phyloP scores from a whole-genome alignment of 2,329 filamentous ascomycete species.

The Aphanocladium album region DNA sequence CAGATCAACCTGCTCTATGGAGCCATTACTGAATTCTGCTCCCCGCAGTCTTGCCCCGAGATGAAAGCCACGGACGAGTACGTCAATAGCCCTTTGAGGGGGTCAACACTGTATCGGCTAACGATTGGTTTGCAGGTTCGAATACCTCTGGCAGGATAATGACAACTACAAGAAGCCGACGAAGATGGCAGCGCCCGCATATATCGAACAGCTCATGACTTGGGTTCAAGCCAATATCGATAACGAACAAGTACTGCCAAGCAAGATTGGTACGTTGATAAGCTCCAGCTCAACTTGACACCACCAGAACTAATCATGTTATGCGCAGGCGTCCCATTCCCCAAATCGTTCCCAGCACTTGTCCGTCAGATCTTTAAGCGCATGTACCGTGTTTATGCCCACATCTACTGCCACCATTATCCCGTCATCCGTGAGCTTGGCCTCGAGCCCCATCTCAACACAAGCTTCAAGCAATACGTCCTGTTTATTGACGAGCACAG shows the following conservation, averaged over 20 bases:
- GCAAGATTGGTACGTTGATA: slow-evolving; percentile 62
- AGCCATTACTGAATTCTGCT: slow-evolving; percentile 98
- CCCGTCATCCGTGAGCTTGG: slow-evolving; percentile 92
- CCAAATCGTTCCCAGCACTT: slow-evolving; percentile 82
- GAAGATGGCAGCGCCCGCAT: slow-evolving; percentile 95
- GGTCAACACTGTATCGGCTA: slow-evolving; percentile 14
- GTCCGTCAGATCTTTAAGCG: slow-evolving; percentile 98
- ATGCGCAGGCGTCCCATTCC: slow-evolving; percentile 75
- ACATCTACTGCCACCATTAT: slow-evolving; percentile 99
- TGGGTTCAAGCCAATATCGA: slow-evolving; percentile 96
- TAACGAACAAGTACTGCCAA: slow-evolving; percentile 93
- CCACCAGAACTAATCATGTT: not conserved
- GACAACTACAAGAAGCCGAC: slow-evolving; percentile 93
- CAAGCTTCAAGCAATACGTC: slow-evolving; percentile 99
- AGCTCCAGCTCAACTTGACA: not conserved
- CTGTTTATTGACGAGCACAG: slow-evolving; percentile 97
- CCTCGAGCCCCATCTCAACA: slow-evolving; percentile 95
- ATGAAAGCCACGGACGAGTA: slow-evolving; percentile 99
- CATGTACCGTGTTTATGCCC: slow-evolving; percentile 96
- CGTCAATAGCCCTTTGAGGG: slow-evolving; percentile 22
- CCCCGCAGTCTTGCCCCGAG: slow-evolving; percentile 91
- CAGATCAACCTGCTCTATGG: slow-evolving; percentile 99
- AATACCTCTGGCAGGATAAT: slow-evolving; percentile 97
- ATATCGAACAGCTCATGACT: slow-evolving; percentile 95
- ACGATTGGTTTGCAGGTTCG: slow-evolving; percentile 63